A percentile compares a stretch with the other conserved stretches of the same genome.
Evolutionary conservation across 2,329 filamentous ascomycete species (phyloP).

Genomic region (Chaetomium strumarium): DNA sequence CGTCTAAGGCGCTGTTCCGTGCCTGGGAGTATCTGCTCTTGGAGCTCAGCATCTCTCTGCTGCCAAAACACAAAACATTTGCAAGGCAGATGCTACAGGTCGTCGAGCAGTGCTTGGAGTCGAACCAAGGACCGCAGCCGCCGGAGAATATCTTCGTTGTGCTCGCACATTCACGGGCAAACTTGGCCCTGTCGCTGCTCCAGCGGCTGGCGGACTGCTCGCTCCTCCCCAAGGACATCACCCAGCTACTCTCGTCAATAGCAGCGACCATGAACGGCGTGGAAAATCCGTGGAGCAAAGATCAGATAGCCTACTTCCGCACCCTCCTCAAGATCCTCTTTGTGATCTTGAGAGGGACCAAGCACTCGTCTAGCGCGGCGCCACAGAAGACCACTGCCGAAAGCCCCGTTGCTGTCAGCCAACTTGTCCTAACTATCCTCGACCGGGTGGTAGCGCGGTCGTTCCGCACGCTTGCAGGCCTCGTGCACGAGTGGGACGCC

Average conservation of each 20-base stretch:
- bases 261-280: slow-evolving; percentile 48
- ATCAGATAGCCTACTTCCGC: slow-evolving; percentile 67
- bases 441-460: slow-evolving; percentile 73
- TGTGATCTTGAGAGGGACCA: slow-evolving; percentile 67
- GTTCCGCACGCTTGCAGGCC: slow-evolving; percentile 72
- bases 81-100: slow-evolving; percentile 68
- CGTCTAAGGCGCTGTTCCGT: slow-evolving; percentile 65
- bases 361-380: slow-evolving; percentile 30
- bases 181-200: slow-evolving; percentile 74
- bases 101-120: slow-evolving; percentile 67
- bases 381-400: slow-evolving; percentile 29
- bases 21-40: slow-evolving; percentile 85
- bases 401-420: slow-evolving; percentile 42
- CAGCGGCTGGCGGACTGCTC: slow-evolving; percentile 65
- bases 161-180: slow-evolving; percentile 68
- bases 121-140: slow-evolving; percentile 67
- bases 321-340: slow-evolving; percentile 80
- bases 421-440: slow-evolving; percentile 71
- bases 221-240: slow-evolving; percentile 44
- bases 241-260: slow-evolving; percentile 45
- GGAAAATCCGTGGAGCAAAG: slow-evolving; percentile 47
- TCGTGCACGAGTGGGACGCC: slow-evolving; percentile 69
- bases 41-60: slow-evolving; percentile 66
- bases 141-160: slow-evolving; percentile 77
- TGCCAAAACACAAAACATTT: slow-evolving; percentile 46